Percentiles rank a stretch among this genome's conserved stretches.
phyloP scores from a whole-genome alignment of 2,329 filamentous ascomycete species.

The Colletotrichum plurivorum region DNA sequence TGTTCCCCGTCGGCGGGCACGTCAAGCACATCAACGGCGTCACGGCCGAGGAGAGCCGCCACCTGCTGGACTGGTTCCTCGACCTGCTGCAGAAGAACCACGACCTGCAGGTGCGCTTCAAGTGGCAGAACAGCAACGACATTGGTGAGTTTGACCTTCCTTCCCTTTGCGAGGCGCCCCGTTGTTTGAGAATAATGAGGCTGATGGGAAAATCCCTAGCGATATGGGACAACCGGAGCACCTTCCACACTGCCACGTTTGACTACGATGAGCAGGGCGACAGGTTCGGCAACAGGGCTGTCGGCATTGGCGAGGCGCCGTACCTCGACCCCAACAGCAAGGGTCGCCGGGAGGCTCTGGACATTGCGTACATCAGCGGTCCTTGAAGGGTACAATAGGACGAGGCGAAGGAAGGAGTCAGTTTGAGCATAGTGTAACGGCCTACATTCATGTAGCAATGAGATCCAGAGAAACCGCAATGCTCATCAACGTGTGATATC shows the following conservation, averaged over 20 bases:
- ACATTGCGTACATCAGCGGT: slow-evolving; percentile 10
- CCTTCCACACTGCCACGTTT: slow-evolving; percentile 71
- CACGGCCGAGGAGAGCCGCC: slow-evolving; percentile 57
- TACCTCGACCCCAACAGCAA: slow-evolving; percentile 67
- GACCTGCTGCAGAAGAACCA: slow-evolving; percentile 61
- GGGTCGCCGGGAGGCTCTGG: slow-evolving; percentile 45
- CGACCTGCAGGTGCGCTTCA: slow-evolving; percentile 63
- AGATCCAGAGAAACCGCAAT: background rate
- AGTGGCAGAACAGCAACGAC: slow-evolving; percentile 60
- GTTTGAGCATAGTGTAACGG: background rate
- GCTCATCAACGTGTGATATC: background rate
- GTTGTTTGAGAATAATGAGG: too few relatives aligned
- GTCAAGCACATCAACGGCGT: slow-evolving; percentile 60
- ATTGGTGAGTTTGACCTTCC: slow-evolving; percentile 43
- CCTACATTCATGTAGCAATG: background rate
- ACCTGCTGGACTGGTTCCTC: slow-evolving; percentile 58
- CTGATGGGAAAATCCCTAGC: slow-evolving; percentile 46
- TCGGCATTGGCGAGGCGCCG: slow-evolving; percentile 68
- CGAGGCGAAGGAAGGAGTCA: background rate
- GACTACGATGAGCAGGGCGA: slow-evolving; percentile 68
- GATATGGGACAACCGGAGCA: slow-evolving; percentile 74
- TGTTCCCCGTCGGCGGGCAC: slow-evolving; percentile 59
- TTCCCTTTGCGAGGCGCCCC: too few relatives aligned
- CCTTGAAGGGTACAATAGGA: background rate
- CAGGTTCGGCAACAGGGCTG: slow-evolving; percentile 65